Base-by-base conservation (phyloP, 352 stramenopile genomes). In the Phytophthora megakarya region DNA sequence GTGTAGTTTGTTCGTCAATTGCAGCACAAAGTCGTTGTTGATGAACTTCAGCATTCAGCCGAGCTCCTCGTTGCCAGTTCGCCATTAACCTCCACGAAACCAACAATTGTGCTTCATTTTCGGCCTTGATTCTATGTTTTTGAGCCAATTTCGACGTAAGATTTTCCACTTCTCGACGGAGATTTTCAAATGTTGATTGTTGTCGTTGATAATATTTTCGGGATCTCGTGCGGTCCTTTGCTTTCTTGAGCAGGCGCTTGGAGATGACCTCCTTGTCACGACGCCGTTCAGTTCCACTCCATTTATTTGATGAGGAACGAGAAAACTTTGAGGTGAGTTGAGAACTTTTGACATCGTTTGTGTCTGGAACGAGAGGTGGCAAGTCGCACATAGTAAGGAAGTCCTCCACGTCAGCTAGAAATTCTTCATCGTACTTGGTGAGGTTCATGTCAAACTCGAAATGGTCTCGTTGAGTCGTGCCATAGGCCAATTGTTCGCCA, bases 131-230 rank as follows among this genome's bases (percentile, higher is more conserved):
- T 11, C 38, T 51, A 12, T 38, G 26, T 39, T 38, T 23, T 38
- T 51, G 15, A 37, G 25, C 23, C 23, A 50, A 11, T 15, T 50
- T 35, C 15, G 16, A 35, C 7, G 43, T 16, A 35, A 51, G 25
- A 3, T 38, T 16, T 10, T 51, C 6, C 1, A 51, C 44, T 23
- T 51, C 22, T 12, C 33, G 42, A 21, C 42, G 42, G 12, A 49
- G 22, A 35, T 33, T 48, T 35, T 58, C 28, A 30, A 56, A 38
- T 39, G 72, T 62, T 18, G 46, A 32, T 50, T 62, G 65, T 21
- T 50, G 57, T n/a, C 54, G 50, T 19, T 72, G 38, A 25, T 59
- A 64, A 25, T 72, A 72, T 4, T 26, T 38, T 30, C 53, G 59
- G 25, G 38, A 52, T 5, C 43, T 38, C 9, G 37, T 44, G 23